Conservation (phyloP, 768 basidiomycete species). For the Pleurotus eryngii region DNA sequence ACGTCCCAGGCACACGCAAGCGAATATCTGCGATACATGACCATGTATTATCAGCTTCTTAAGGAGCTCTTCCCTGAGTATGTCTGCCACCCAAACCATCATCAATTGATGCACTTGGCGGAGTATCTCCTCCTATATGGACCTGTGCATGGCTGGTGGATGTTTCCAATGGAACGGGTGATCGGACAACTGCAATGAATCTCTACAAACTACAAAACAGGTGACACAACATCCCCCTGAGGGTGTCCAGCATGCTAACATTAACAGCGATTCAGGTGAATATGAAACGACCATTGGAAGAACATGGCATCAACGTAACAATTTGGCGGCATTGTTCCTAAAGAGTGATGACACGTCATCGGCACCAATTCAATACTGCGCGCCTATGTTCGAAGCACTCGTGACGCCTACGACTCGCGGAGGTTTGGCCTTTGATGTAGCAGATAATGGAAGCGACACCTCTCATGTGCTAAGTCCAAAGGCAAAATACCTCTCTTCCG, state of each 20-base stretch:
- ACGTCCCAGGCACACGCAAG: background rate
- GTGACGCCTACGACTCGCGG: background rate
- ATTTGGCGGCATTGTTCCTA: conserved; percentile 14
- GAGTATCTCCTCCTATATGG: conserved; percentile 19
- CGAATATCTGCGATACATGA: background rate
- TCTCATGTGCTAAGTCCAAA: background rate
- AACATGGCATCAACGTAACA: conserved; percentile 12
- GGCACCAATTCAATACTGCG: conserved; percentile 2
- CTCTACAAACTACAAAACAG: conserved; percentile 23
- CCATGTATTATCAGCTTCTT: background rate
- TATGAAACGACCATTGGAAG: conserved; percentile 13
- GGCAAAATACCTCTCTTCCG: background rate
- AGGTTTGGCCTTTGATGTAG: background rate
- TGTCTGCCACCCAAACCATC: conserved; percentile 9
- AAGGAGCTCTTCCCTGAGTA: conserved; percentile 9
- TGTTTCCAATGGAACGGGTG: conserved; percentile 32
- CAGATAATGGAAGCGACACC: background rate
- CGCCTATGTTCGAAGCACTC: conserved; percentile 5
- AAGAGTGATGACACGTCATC: conserved; percentile 2
- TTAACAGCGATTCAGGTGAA: conserved; percentile 4
- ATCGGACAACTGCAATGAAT: conserved; percentile 34
- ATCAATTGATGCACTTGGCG: conserved; percentile 13
- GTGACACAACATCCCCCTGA: conserved; percentile 12
- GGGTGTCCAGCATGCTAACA: background rate
- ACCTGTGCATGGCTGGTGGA: conserved; percentile 36